These are phyloP conservation scores for Alternaria arbusti DNA, from an alignment of 2,329 filamentous ascomycete genomes.

Conservation along the genomic window DNA sequence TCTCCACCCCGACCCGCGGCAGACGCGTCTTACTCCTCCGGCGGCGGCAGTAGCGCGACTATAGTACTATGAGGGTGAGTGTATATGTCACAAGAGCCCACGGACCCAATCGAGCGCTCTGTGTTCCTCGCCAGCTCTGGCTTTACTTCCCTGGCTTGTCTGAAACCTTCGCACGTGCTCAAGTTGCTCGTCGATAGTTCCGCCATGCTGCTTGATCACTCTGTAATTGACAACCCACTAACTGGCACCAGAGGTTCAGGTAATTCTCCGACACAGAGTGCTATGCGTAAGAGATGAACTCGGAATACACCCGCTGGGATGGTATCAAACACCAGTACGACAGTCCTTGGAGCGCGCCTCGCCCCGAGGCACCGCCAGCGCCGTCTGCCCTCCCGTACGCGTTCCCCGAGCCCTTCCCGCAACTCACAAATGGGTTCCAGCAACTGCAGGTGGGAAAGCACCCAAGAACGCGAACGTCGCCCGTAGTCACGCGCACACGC, in stretches of 20 bases:
- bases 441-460: constrained; percentile 37
- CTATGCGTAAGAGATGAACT: constrained; percentile 49
- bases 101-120: constrained; percentile 6
- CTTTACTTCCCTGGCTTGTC: constrained; percentile 6
- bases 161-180: constrained; percentile 10
- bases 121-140: constrained; percentile 17
- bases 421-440: constrained; percentile 29
- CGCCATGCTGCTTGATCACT: constrained; percentile 7
- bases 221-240: constrained; percentile 21
- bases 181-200: constrained; percentile 12
- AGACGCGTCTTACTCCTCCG: constrained; percentile 21
- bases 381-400: constrained; percentile 33
- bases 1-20: constrained; percentile 22
- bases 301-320: constrained; percentile 45
- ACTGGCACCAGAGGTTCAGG: constrained; percentile 30
- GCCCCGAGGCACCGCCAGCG: constrained; percentile 31
- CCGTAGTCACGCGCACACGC: constrained; percentile 43
- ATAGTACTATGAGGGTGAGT: constrained; percentile 46
- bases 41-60: constrained; percentile 30
- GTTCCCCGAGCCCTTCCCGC: constrained; percentile 34
- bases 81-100: constrained; percentile 34
- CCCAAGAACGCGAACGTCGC: constrained; percentile 42
- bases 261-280: constrained; percentile 31
- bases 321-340: constrained; percentile 40
- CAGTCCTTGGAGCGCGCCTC: constrained; percentile 31